A percentile compares a stretch with the other conserved stretches of the same genome.
Evolutionary conservation across 139 green algal genomes (phyloP).

Genomic region (Volvox africanus): DNA sequence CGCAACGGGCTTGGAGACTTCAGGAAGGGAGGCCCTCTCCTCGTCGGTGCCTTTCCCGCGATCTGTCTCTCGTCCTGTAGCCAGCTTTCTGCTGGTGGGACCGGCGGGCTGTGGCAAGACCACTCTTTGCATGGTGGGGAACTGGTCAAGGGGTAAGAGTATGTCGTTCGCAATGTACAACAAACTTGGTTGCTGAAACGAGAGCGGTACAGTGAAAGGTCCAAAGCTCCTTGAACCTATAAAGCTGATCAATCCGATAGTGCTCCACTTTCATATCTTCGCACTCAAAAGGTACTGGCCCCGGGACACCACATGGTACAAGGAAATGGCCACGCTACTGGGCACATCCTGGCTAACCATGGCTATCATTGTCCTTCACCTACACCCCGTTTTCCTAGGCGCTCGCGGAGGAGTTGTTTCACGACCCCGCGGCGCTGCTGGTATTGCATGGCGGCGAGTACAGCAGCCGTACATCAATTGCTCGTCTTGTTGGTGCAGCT

Average conservation of each 20-base stretch:
- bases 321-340: too few relatives aligned
- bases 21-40: neutral
- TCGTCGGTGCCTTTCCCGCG: neutral
- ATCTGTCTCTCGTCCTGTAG: slow-evolving; percentile 63
- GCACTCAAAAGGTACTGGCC: too few relatives aligned
- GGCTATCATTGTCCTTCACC: too few relatives aligned
- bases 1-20: neutral
- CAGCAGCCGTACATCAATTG: slow-evolving; percentile 78
- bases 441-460: slow-evolving; percentile 64
- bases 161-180: too few relatives aligned
- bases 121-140: slow-evolving; percentile 74
- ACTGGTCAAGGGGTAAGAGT: too few relatives aligned
- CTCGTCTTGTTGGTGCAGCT: slow-evolving; percentile 86
- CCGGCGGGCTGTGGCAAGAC: slow-evolving; percentile 84
- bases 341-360: too few relatives aligned
- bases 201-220: too few relatives aligned
- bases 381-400: neutral
- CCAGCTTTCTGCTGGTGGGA: slow-evolving; percentile 82
- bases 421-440: slow-evolving; percentile 35
- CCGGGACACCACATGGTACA: too few relatives aligned
- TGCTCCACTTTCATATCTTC: too few relatives aligned
- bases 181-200: too few relatives aligned
- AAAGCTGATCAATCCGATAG: too few relatives aligned
- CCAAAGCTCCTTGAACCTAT: too few relatives aligned
- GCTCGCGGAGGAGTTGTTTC: slow-evolving; percentile 23